These are phyloP conservation scores for Brassica carinata DNA, from an alignment of 345 rosid species.

Conservation along the genomic window DNA sequence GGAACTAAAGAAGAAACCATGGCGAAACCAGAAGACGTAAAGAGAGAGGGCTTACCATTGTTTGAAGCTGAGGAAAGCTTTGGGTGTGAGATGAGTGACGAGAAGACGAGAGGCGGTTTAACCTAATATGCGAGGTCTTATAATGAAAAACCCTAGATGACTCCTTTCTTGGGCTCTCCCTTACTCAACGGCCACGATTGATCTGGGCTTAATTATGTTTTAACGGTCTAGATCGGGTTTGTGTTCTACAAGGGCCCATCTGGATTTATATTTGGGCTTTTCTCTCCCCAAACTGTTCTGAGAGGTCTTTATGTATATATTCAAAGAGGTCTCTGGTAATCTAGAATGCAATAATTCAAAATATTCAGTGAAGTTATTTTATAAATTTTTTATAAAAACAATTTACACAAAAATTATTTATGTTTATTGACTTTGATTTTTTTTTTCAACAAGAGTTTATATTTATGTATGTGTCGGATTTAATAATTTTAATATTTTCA, in stretches of 20 bases:
- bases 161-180: constrained; percentile 6
- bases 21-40: neutral
- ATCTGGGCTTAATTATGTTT: neutral
- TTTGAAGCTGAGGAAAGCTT: constrained; percentile 23
- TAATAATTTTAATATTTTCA: too few species aligned
- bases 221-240: neutral
- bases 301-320: neutral
- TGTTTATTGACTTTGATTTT: too few species aligned
- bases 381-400: too few species aligned
- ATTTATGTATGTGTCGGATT: too few species aligned
- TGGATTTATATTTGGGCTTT: neutral
- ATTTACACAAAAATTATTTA: too few species aligned
- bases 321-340: neutral
- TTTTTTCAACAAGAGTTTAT: too few species aligned
- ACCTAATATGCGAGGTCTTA: constrained; percentile 24
- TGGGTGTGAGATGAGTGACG: constrained; percentile 26
- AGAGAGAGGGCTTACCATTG: constrained; percentile 36
- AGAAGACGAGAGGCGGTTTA: constrained; percentile 29
- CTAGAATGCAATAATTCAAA: too few species aligned
- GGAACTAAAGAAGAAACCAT: neutral
- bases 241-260: neutral
- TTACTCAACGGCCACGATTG: constrained; percentile 33
- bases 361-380: too few species aligned
- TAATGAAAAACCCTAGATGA: constrained; percentile 43
- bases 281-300: neutral